Evolutionary conservation across 148 eudicot species (phyloP).

Genomic region (Pharnaceum exiguum): DNA sequence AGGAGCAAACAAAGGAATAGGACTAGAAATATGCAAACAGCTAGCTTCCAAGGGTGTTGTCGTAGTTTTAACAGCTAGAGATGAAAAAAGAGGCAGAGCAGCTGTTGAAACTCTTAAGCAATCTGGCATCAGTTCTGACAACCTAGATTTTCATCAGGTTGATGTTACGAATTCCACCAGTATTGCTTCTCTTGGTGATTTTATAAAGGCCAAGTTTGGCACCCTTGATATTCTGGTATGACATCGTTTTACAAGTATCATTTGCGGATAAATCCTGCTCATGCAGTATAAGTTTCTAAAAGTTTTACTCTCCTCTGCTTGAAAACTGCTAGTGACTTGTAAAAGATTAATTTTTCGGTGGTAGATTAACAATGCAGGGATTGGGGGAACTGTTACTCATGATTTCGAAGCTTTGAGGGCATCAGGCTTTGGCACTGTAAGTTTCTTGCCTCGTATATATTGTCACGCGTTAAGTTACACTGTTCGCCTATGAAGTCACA

Average conservation of each 20-base stretch:
- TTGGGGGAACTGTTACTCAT: slow-evolving; percentile 8
- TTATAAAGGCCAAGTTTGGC: slow-evolving; percentile 29
- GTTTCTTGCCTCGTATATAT: background rate
- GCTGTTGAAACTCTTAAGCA: slow-evolving; percentile 30
- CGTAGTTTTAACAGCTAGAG: slow-evolving; percentile 40
- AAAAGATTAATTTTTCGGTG: too few species aligned
- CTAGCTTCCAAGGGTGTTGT: slow-evolving; percentile 35
- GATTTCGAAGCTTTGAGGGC: slow-evolving; percentile 2
- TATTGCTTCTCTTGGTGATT: slow-evolving; percentile 28
- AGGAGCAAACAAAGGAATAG: slow-evolving; percentile 53
- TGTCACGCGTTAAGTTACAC: too few species aligned
- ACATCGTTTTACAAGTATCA: too few species aligned
- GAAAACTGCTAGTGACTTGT: too few species aligned
- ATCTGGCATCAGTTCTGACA: slow-evolving; percentile 13
- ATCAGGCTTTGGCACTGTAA: background rate
- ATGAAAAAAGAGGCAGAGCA: slow-evolving; percentile 38
- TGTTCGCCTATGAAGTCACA: too few species aligned
- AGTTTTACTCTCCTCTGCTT: too few species aligned
- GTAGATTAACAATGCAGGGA: slow-evolving; percentile 43
- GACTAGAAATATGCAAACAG: slow-evolving; percentile 40
- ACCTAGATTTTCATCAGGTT: slow-evolving; percentile 33
- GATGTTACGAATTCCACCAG: slow-evolving; percentile 28
- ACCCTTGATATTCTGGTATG: slow-evolving; percentile 57
- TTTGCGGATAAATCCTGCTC: too few species aligned
- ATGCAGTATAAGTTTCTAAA: too few species aligned